These are phyloP conservation scores for Coleophoma cylindrospora DNA, from an alignment of 2,329 filamentous ascomycete genomes.

Conservation along the genomic window DNA sequence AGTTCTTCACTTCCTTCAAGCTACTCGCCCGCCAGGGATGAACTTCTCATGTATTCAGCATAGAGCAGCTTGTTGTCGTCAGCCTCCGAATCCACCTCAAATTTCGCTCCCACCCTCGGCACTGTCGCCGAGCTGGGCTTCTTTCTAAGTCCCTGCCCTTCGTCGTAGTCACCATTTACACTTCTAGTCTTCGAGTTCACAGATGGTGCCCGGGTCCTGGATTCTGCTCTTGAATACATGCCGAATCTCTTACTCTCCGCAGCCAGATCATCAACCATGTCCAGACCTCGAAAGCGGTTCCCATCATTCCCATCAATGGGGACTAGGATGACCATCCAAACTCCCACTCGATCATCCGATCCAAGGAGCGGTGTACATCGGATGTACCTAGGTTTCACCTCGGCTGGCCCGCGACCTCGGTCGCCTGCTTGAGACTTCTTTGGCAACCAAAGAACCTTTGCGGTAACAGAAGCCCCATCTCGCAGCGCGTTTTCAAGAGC, in stretches of 20 bases:
- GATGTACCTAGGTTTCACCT: conserved; percentile 62
- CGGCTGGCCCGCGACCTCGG: conserved; percentile 28
- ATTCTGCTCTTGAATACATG: background rate
- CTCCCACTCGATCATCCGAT: conserved; percentile 59
- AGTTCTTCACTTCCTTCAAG: background rate
- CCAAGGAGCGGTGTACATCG: conserved; percentile 69
- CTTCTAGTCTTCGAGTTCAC: background rate
- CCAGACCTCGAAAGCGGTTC: background rate
- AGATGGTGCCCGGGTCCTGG: background rate
- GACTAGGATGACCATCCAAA: conserved; percentile 72
- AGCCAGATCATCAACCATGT: conserved; percentile 8
- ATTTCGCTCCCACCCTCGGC: background rate
- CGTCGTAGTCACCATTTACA: conserved; percentile 5
- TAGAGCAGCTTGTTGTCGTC: conserved; percentile 10
- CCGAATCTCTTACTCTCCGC: conserved; percentile 2
- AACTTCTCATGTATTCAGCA: conserved; percentile 11
- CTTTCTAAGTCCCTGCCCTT: conserved; percentile 6
- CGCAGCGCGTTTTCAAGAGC: conserved; percentile 51
- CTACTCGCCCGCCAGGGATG: background rate
- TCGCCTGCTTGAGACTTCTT: conserved; percentile 20
- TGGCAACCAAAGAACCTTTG: conserved; percentile 65
- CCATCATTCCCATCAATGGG: conserved; percentile 7
- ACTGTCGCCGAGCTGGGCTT: background rate
- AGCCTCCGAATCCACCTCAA: background rate
- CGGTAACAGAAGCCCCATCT: conserved; percentile 64